Base-by-base conservation (phyloP, 2,329 filamentous ascomycete species). In the Lasiodiplodia theobromae region DNA sequence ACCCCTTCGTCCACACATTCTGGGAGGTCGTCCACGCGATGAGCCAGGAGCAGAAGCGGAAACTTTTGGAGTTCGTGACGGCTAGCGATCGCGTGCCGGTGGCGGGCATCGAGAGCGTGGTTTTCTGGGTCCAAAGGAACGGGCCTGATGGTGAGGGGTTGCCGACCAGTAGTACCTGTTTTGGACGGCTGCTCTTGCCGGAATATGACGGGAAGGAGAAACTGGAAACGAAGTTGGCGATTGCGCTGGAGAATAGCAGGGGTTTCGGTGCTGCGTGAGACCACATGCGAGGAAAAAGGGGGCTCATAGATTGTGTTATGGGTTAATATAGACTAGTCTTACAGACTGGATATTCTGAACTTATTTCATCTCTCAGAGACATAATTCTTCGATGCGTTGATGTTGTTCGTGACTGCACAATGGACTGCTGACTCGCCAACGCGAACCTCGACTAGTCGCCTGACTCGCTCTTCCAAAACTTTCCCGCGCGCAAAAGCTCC, bases 161-260 rank as follows among this genome's bases (percentile, higher is more conserved):
- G 73, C 96, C 96, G 3, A 97, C 92, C 5, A 95, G 93, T 70
- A 91, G 94, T 75, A 99, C 96, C 0, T 99, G 96, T 79, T 98
- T 97, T 81, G 93, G 95, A 1, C 94, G 92, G 58, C 81, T 99
- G 56, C 81, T 97, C 71, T 79, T 99, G 70, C 96, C 96, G 1
- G 90, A 94, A 80, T 99, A 98, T 78, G 85, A 82, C 66, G 88
- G 87, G 49, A 88, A 85, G 75, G 89, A 91, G 69, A 87, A 92
- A 44, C 77, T 99, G 76, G 86, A 86, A 77, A 85, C 90, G 80
- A 92, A 94, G 75, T 80, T 99, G 75, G 86, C 84, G n/a, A 89
- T 96, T 85, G 96, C 96, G 65, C 83, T 99, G 76, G 89, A 95
- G 80, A 96, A 97, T 79, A 89, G 91, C 8, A 90, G 92, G 75